A percentile compares a stretch with the other conserved stretches of the same genome.
Conservation (phyloP, 177 flowering plant species). For the Vitis hybrid region DNA sequence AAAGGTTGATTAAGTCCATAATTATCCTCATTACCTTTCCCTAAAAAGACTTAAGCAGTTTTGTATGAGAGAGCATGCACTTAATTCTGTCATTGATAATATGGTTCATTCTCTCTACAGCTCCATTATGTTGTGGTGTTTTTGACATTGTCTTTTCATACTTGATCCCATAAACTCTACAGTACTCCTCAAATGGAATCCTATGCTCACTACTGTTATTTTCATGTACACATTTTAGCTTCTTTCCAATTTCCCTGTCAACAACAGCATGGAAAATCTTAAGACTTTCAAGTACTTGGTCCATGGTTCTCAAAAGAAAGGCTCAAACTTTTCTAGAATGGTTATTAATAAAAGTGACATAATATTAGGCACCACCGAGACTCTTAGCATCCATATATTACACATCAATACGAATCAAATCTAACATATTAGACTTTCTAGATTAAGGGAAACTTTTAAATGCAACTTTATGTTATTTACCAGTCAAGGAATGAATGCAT, state of each 20-base stretch:
- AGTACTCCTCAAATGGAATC: not conserved
- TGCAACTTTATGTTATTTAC: too few species aligned
- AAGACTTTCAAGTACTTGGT: not conserved
- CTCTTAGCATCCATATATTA: too few species aligned
- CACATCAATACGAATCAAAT: too few species aligned
- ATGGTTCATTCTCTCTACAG: too few species aligned
- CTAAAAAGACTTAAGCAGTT: not conserved
- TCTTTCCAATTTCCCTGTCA: not conserved
- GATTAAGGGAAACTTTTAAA: too few species aligned
- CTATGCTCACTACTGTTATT: too few species aligned
- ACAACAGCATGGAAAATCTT: not conserved
- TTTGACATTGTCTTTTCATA: not conserved
- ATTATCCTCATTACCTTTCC: not conserved
- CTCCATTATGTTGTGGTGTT: not conserved
- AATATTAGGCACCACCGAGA: too few species aligned
- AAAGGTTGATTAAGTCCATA: not conserved
- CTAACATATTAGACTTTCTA: too few species aligned
- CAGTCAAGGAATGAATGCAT: too few species aligned
- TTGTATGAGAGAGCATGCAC: not conserved
- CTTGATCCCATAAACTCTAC: not conserved
- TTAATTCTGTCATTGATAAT: not conserved
- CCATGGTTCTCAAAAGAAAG: not conserved
- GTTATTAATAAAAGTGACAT: not conserved
- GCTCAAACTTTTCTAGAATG: not conserved
- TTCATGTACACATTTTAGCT: not conserved